phyloP scores from a whole-genome alignment of 148 eudicot genomes.

The Rhododendron vialii region DNA sequence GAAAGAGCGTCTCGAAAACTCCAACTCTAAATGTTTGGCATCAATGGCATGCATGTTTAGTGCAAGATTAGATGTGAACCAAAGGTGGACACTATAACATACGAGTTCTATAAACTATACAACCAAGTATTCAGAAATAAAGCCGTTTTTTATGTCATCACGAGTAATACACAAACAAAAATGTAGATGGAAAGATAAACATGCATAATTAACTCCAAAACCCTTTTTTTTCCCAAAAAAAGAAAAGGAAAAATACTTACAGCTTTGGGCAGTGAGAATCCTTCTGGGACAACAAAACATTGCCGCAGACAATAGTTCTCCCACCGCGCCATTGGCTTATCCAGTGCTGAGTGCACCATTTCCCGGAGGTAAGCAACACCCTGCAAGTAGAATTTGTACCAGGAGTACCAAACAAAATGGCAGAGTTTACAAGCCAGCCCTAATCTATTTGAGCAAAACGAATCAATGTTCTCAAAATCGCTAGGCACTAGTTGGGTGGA shows the following conservation, averaged over 20 bases:
- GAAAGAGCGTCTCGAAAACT: neutral
- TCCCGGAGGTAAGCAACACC: slow-evolving; percentile 44
- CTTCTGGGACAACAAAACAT: slow-evolving; percentile 62
- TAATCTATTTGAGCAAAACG: neutral
- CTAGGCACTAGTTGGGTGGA: neutral
- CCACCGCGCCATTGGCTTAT: slow-evolving; percentile 58
- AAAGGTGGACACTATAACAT: neutral
- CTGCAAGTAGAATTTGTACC: slow-evolving; percentile 22
- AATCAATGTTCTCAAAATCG: neutral
- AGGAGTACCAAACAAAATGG: neutral
- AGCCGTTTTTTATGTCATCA: neutral
- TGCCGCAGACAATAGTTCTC: slow-evolving; percentile 65
- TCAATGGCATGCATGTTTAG: neutral
- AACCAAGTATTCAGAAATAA: no score
- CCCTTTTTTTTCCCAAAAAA: no score
- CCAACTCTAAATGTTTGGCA: neutral
- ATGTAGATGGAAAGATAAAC: neutral
- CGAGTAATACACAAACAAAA: neutral
- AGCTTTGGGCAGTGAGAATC: slow-evolving; percentile 52
- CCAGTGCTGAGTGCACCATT: slow-evolving; percentile 47
- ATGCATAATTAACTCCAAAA: neutral
- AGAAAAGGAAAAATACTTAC: slow-evolving; percentile 25
- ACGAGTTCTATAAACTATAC: neutral
- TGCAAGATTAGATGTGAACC: neutral
- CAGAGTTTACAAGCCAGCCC: neutral